Base-by-base conservation (phyloP, 2,329 filamentous ascomycete species). In the Fusarium palustre region DNA sequence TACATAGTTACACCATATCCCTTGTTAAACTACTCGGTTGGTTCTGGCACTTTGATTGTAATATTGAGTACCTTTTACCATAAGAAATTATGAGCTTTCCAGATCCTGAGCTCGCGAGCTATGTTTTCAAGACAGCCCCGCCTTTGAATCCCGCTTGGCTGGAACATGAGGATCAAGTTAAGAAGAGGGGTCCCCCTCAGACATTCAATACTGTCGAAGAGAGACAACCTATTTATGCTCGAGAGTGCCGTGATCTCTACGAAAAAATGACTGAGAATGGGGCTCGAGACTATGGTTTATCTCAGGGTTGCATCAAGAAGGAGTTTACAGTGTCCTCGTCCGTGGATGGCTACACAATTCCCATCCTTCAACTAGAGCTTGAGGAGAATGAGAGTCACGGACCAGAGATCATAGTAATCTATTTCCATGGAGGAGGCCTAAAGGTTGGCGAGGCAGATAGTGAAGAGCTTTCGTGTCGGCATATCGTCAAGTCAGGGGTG, bases 391-490 rank as follows among this genome's bases (percentile, higher is more conserved):
- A 63, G 13, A 30, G 22, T 3, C 24, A 56, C 5, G 46, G 60
- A 1, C 65, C 73, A 0, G 70, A 76, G 8, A 62, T 75, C 6
- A 64, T 81, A 9, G 71, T 83, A 13, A 66, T 85, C 20, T 85
- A 85, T 71, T 83, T 81, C 67, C 84, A 86, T 66, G 84, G 84
- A 12, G 84, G 84, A 16, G 83, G 82, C 0, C 74, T 86, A 3
- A 74, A 75, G 30, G 81, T 85, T 33, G 84, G 84, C 13, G 82
- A 84, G 55, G 80, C 82, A 3, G 82, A 85, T 64, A 84, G 80
- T 62, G 84, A 86, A 69, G 83, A 86, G 47, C 73, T 85, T 2
- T 80, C 82, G 3, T 85, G 82, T 68, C 79, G 83, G 0, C 79
- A 78, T 28, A 77, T 85, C 24, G 69, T 80, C 28, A 77, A 79